Base-by-base conservation (phyloP, 2,329 filamentous ascomycete species). In the Fusarium sambucinum region DNA sequence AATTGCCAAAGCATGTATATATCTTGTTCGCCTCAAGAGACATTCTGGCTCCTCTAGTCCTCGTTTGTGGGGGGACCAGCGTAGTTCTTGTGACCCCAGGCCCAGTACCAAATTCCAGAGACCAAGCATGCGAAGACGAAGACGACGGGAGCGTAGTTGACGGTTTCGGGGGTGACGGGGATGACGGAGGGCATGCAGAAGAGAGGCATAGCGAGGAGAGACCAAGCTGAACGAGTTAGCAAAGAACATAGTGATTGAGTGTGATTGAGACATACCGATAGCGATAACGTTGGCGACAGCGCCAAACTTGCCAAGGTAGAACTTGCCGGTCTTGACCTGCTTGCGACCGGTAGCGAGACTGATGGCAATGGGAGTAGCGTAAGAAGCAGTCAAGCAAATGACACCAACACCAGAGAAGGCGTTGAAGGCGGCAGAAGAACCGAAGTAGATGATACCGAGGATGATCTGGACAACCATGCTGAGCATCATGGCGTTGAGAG, bases 71-170 rank as follows among this genome's bases (percentile, higher is more conserved):
- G 87, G 3, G 88, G 89, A 17, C 89, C 89, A 45, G 82, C 82
- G 78, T 92, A 92, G 78, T 92, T 87, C 79, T 88, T 86, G 78
- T 87, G 85, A 33, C 90, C 90, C 89, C 89, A 92, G 52, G 84
- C 83, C 69, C 87, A 81, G 80, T 93, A 93, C 90, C 90, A 93
- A 10, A 80, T 77, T 12, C 82, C 84, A 2, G 90, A 87, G 59
- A 92, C 84, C 38, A 81, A 48, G 55, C 86, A 84, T 65, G 91
- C 90, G 7, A 83, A 89, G 27, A 90, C 85, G 70, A 93, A 92
- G n/a, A 93, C 90, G 33, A 89, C 90, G 16, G 88, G 88, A 2
- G 90, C 90, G 77, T 92, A 93, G 83, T 93, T 93, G 83, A 92
- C 90, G 38, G 82, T 84, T 19, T 79, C 75, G 30, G 74, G 78